These are phyloP conservation scores for Lentithecium fluviatile DNA, from an alignment of 495 filamentous ascomycete species.

Conservation along the genomic window DNA sequence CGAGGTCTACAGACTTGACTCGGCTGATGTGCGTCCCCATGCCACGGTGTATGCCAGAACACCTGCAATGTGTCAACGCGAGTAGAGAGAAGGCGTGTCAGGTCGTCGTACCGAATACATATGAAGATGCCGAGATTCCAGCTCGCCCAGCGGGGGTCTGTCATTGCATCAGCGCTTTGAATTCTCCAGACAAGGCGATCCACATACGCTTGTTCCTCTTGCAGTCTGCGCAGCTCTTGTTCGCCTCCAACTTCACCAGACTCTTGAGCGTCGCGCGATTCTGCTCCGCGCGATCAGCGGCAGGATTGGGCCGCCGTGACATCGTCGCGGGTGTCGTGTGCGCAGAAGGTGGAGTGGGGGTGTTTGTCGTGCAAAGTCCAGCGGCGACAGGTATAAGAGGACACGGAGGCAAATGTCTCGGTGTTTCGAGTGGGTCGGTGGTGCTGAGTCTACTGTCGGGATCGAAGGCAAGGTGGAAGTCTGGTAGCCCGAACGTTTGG, in stretches of 20 bases:
- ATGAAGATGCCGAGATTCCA: slow-evolving; percentile 74
- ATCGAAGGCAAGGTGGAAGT: not conserved
- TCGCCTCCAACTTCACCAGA: slow-evolving; percentile 85
- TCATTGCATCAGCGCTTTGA: slow-evolving; percentile 6
- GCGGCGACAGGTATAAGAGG: not conserved
- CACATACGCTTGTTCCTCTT: slow-evolving; percentile 93
- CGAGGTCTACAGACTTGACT: slow-evolving; percentile 96
- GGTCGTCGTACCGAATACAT: slow-evolving; percentile 69
- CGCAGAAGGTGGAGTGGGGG: not conserved
- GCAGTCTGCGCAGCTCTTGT: slow-evolving; percentile 97
- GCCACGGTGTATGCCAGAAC: slow-evolving; percentile 94
- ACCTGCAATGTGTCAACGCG: slow-evolving; percentile 46
- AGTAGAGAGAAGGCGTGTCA: slow-evolving; percentile 5
- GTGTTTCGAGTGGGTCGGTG: not conserved
- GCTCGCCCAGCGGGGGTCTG: slow-evolving; percentile 96
- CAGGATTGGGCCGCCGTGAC: slow-evolving; percentile 84
- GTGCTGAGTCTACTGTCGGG: slow-evolving; percentile 14
- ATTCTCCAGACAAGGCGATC: not conserved
- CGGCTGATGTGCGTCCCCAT: slow-evolving; percentile 99
- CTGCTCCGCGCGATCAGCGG: slow-evolving; percentile 79
- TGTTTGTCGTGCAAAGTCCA: not conserved
- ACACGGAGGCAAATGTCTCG: no score
- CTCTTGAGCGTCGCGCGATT: slow-evolving; percentile 89
- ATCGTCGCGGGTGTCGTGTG: slow-evolving; percentile 51
- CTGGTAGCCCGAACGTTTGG: not conserved